phyloP scores from a whole-genome alignment of 805 yeast genomes.

The Saturnispora sanitii region DNA sequence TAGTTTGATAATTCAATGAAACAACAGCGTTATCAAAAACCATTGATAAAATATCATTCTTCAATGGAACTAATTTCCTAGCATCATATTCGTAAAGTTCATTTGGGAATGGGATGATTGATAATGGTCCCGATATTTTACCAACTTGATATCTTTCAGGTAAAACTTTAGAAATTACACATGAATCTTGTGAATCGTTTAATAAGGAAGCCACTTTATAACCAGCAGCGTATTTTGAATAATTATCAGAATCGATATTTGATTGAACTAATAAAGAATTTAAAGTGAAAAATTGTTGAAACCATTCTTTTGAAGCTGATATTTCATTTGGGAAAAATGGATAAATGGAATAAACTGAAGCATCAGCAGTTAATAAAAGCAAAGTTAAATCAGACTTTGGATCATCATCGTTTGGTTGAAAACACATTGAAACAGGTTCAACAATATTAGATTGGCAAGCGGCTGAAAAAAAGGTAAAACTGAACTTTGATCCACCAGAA shows the following conservation, averaged over 20 bases:
- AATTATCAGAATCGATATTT: conserved; percentile 15
- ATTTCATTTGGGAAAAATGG: conserved; percentile 53
- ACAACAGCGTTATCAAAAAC: conserved; percentile 17
- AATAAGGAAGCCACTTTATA: conserved; percentile 20
- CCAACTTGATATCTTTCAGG: conserved; percentile 17
- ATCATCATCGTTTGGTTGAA: conserved; percentile 30
- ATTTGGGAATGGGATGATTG: conserved; percentile 45
- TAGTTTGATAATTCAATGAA: conserved; percentile 17
- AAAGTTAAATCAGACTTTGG: conserved; percentile 33
- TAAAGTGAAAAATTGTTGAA: conserved; percentile 22
- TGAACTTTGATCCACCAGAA: conserved; percentile 1
- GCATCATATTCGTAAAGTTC: conserved; percentile 39
- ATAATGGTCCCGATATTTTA: conserved; percentile 39
- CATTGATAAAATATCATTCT: conserved; percentile 19
- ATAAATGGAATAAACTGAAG: conserved; percentile 49
- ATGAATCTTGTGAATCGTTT: conserved; percentile 6
- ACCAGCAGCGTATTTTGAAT: conserved; percentile 14
- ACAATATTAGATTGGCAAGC: conserved; percentile 10
- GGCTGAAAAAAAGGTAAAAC: conserved; percentile 5
- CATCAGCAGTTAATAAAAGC: conserved; percentile 42
- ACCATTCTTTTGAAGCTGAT: conserved; percentile 26
- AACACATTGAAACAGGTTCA: conserved; percentile 33
- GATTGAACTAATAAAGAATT: conserved; percentile 17
- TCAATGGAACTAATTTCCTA: conserved; percentile 18
- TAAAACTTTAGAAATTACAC: conserved; percentile 8